phyloP scores from a whole-genome alignment of 106 monocot species.

The Narthecium ossifragum region DNA sequence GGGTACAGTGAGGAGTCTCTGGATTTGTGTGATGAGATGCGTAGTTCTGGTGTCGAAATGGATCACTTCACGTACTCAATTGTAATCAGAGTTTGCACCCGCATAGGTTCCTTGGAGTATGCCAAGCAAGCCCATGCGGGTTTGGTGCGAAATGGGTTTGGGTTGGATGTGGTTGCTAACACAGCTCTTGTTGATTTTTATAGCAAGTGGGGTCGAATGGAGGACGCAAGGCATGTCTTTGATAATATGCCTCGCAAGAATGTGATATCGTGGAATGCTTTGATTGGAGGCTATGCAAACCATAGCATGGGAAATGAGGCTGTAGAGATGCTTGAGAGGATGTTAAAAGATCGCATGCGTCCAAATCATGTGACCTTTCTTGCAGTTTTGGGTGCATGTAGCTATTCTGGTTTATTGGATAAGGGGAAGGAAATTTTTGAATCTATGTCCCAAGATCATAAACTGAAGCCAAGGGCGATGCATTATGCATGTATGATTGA shows the following conservation, averaged over 20 bases:
- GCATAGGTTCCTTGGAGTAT: constrained; percentile 72
- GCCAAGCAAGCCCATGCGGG: constrained; percentile 81
- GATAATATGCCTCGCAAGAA: constrained; percentile 76
- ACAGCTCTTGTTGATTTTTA: constrained; percentile 83
- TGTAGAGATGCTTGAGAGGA: constrained; percentile 52
- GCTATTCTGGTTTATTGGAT: constrained; percentile 49
- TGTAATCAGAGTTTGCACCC: constrained; percentile 57
- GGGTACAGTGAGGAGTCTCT: constrained; percentile 75
- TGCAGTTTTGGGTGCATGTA: constrained; percentile 70
- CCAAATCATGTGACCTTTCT: constrained; percentile 89
- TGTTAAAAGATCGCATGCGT: constrained; percentile 47
- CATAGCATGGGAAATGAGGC: constrained; percentile 68
- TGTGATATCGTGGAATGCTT: constrained; percentile 85
- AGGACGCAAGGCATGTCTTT: constrained; percentile 74
- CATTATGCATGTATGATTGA: constrained; percentile 92
- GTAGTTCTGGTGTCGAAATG: constrained; percentile 40
- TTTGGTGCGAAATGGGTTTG: constrained; percentile 64
- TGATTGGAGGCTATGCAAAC: constrained; percentile 78
- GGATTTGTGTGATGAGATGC: constrained; percentile 71
- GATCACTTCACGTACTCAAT: constrained; percentile 91
- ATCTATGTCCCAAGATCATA: constrained; percentile 42
- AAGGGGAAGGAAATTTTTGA: constrained; percentile 74
- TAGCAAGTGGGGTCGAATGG: constrained; percentile 89
- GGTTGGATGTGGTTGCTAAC: constrained; percentile 50
- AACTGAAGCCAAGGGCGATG: constrained; percentile 60